Conservation (phyloP, 2,329 filamentous ascomycete genomes). For the Diplodia scrobiculata region DNA sequence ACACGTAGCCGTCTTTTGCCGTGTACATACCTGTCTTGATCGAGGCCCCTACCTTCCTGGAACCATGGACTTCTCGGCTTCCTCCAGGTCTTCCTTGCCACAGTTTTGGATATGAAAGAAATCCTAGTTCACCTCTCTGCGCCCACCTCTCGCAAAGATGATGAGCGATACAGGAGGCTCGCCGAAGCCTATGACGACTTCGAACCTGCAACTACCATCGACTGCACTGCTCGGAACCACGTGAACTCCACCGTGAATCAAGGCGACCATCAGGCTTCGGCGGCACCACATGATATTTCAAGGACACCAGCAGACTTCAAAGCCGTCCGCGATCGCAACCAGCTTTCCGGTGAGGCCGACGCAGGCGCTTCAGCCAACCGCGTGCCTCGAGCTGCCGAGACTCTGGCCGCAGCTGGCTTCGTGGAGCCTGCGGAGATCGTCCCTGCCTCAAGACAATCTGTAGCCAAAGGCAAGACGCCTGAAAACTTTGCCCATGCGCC, state of each 20-base stretch:
- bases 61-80: conserved; percentile 21
- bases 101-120: conserved; percentile 43
- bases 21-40: background rate
- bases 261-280: background rate
- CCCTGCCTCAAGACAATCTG: background rate
- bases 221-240: background rate
- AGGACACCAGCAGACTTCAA: background rate
- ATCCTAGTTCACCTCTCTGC: conserved; percentile 53
- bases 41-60: background rate
- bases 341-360: background rate
- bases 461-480: background rate
- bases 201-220: conserved; percentile 30
- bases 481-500: conserved; percentile 13
- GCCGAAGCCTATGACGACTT: conserved; percentile 48
- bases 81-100: background rate
- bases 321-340: too few species aligned
- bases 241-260: background rate
- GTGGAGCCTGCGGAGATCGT: background rate
- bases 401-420: background rate
- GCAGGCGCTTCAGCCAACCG: background rate
- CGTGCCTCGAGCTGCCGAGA: background rate
- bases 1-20: background rate
- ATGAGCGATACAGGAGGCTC: conserved; percentile 47
- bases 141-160: conserved; percentile 46
- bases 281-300: too few species aligned